Evolutionary conservation across 208 protist genomes (phyloP).

Genomic region (Wallacemonas rigidus): DNA sequence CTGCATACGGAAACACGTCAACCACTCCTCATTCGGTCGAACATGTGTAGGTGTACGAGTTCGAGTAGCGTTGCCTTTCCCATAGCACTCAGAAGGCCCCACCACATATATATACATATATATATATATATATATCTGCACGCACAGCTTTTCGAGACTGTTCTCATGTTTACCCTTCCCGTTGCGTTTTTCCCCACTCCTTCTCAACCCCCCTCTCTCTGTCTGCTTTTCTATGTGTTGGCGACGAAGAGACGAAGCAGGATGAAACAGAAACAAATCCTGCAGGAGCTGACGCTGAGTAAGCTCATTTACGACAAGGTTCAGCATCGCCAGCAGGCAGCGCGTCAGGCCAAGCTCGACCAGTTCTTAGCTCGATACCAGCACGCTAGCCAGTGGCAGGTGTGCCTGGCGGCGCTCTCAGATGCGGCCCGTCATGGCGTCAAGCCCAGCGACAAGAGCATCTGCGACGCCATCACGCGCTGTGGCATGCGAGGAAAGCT

Average conservation of each 20-base stretch:
- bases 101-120: too few species aligned
- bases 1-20: too few species aligned
- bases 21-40: too few species aligned
- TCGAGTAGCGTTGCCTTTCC: too few species aligned
- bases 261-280: constrained; percentile 19
- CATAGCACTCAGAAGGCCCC: too few species aligned
- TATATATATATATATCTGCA: too few species aligned
- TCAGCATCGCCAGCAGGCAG: constrained; percentile 28
- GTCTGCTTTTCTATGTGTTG: too few species aligned
- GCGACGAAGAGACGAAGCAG: constrained; percentile 6
- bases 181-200: too few species aligned
- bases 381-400: constrained; percentile 57
- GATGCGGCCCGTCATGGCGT: constrained; percentile 55
- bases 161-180: too few species aligned
- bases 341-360: constrained; percentile 43
- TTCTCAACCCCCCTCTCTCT: too few species aligned
- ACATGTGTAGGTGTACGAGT: too few species aligned
- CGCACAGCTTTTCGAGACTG: too few species aligned
- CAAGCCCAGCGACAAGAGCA: constrained; percentile 39
- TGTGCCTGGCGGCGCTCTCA: constrained; percentile 43
- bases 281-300: constrained; percentile 44
- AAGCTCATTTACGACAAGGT: constrained; percentile 47
- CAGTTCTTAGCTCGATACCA: constrained; percentile 52
- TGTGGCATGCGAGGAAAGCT: constrained; percentile 54
- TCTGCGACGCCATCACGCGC: constrained; percentile 56